Base-by-base conservation (phyloP, 179 eudicot genomes). In the Gypsophila paniculata region DNA sequence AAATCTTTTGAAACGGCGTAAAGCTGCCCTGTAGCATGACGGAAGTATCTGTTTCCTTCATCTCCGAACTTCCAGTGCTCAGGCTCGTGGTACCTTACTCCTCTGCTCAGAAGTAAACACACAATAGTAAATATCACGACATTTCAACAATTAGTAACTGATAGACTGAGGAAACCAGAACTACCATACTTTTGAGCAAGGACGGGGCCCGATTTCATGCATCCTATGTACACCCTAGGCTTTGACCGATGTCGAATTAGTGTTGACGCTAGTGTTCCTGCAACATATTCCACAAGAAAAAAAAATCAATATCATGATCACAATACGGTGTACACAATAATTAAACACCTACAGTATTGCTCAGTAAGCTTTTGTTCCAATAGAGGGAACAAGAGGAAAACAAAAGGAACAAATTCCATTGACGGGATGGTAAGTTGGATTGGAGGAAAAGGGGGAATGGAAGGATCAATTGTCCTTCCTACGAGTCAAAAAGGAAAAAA, bases 151-250 rank as follows among this genome's bases (percentile, higher is more conserved):
- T 14, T 34, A 75, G 14, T 42, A 57, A 39, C 70, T 74, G 19
- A 73, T 61, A 51, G 8, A 53, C 17, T 36, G 70, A 11, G 32
- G 57, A 49, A 76, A 15, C 59, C 69, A 70, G 19, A n/a, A 7
- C 8, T 7, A 17, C 54, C 91, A 46, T 88, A 90, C 96, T 91
- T 90, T 68, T 88, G 96, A 74, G 96, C 94, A 2, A 92, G 95
- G 76, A 92, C 98, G 0, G 98, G 98, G 8, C 98, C 98, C 53
- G 98, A 93, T 80, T 93, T 93, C 98, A 93, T 93, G 86, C 98
- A 93, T 70, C 98, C 98, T 65, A 93, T 87, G 77, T 93, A 93
- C 58, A 90, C 86, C 72, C 89, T 82, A 68, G 95, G 93, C 75
- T 86, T 90, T 74, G 86, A 81, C 42, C 93, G 90, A 82, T 89